Evolutionary conservation across 1,284 basidiomycete genomes (phyloP).

Genomic region (Ganoderma multipileum): DNA sequence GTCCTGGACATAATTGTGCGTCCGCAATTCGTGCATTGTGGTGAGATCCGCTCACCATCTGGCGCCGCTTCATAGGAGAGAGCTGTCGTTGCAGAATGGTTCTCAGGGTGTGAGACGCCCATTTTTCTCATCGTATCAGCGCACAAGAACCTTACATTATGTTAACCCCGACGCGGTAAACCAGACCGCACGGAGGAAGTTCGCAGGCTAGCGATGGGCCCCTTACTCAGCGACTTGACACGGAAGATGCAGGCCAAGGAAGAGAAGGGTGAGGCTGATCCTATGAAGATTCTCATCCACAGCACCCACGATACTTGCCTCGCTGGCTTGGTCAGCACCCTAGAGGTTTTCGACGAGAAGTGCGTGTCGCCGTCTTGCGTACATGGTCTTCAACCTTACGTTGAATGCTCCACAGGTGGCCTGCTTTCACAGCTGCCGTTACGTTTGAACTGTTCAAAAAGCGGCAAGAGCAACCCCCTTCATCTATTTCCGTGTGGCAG

Average conservation of each 20-base stretch:
- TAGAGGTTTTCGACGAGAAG: slow-evolving; percentile 82
- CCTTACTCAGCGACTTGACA: slow-evolving; percentile 68
- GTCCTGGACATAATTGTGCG: slow-evolving; percentile 67
- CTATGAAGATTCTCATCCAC: slow-evolving; percentile 70
- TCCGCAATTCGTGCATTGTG: slow-evolving; percentile 33
- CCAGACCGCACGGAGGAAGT: slow-evolving; percentile 79
- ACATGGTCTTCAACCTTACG: background rate
- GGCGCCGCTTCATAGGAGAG: slow-evolving; percentile 57
- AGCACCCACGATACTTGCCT: slow-evolving; percentile 82
- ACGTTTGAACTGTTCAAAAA: slow-evolving; percentile 76
- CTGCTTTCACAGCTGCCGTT: slow-evolving; percentile 74
- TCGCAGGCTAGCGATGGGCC: slow-evolving; percentile 79
- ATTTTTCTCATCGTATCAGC: background rate
- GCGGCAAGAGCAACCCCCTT: slow-evolving; percentile 10
- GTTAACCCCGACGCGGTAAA: background rate
- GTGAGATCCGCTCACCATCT: background rate
- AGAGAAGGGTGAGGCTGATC: slow-evolving; percentile 50
- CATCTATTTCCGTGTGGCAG: slow-evolving; percentile 39
- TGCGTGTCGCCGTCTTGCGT: slow-evolving; percentile 34
- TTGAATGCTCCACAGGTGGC: slow-evolving; percentile 58
- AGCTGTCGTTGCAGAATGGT: slow-evolving; percentile 83
- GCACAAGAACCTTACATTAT: background rate
- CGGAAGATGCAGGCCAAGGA: slow-evolving; percentile 66
- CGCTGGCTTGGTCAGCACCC: slow-evolving; percentile 69
- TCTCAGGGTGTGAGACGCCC: slow-evolving; percentile 52